Evolutionary conservation across 139 green algal species (phyloP).

Genomic region (Tetraselmis chui): DNA sequence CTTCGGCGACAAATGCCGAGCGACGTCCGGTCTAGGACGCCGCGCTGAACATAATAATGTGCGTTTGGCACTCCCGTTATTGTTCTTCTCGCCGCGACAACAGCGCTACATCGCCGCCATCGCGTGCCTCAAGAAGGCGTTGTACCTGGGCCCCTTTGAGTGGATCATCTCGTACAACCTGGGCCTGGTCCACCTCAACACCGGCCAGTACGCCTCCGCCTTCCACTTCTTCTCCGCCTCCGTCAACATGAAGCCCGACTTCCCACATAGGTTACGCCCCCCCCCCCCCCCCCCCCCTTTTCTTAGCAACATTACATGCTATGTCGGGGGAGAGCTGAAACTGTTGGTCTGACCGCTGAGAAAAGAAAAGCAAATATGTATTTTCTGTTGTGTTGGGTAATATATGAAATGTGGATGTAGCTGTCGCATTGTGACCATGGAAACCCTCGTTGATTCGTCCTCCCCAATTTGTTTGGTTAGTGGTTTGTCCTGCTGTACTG

Average conservation of each 20-base stretch:
- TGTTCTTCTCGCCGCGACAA: too few relatives aligned
- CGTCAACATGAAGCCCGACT: slow-evolving; percentile 73
- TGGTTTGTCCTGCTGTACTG: too few relatives aligned
- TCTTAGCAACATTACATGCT: background rate
- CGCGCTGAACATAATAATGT: too few relatives aligned
- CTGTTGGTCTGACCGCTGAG: background rate
- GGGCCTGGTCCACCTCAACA: slow-evolving; percentile 58
- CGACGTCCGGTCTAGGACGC: too few relatives aligned
- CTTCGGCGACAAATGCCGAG: too few relatives aligned
- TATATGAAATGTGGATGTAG: too few relatives aligned
- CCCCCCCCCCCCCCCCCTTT: background rate
- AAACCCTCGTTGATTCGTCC: too few relatives aligned
- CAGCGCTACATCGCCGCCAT: slow-evolving; percentile 68
- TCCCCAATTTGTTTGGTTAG: too few relatives aligned
- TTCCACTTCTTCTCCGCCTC: slow-evolving; percentile 73
- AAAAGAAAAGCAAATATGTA: too few relatives aligned
- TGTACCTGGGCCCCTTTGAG: slow-evolving; percentile 75
- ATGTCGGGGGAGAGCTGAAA: background rate
- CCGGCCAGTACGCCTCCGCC: slow-evolving; percentile 57
- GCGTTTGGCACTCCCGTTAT: too few relatives aligned
- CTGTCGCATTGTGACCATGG: too few relatives aligned
- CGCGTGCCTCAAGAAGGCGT: slow-evolving; percentile 64
- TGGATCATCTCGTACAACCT: slow-evolving; percentile 81
- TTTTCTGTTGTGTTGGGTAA: too few relatives aligned
- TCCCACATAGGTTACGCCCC: slow-evolving; percentile 40